Base-by-base conservation (phyloP, 2,329 filamentous ascomycete genomes). In the Rugonectria rugulosa region DNA sequence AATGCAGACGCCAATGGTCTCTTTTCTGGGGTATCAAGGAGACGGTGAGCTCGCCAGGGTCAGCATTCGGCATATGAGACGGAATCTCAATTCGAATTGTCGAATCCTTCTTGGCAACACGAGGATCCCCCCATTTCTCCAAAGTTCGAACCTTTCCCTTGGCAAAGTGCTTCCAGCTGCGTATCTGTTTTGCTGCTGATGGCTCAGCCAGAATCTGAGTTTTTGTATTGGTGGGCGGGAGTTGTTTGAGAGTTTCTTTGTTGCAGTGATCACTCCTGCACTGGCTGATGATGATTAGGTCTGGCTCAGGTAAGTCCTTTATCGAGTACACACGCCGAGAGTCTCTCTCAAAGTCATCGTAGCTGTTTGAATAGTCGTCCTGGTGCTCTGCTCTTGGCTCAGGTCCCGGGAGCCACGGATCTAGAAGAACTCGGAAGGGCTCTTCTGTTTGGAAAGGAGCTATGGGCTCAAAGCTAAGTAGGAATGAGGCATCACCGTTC, bases 41-140 rank as follows among this genome's bases (percentile, higher is more conserved):
- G n/a, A 92, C 78, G 0, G 88, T 90, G n/a, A 91, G 79, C 73
- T 91, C 87, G 15, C 89, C 89, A 8, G 79, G 75, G 12, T 78
- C 73, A 5, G 84, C 86, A 20, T 78, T 77, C 0, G 79, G 72
- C 3, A 79, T 74, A 20, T 81, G 70, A 0, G 86, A 71, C 3
- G 84, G 82, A 4, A 91, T 75, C 1, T 79, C 73, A 8, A 90
- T 70, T 3, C 79, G 73, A 8, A 75, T 53, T 2, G 77, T 70
- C 2, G 66, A 64, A 17, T 75, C 66, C 44, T 65, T 72, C 4
- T 68, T 70, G 2, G 69, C 69, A 12, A 62, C 24, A 10, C 73
- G 69, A 21, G 75, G 71, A 29, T 79, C 75, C 53, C 79, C 74
- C 79, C 79, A 84, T 52, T 72, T 74, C 23, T 76, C 73, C 31